Conservation (phyloP, 768 basidiomycete genomes). For the Tubosaeta sp. region DNA sequence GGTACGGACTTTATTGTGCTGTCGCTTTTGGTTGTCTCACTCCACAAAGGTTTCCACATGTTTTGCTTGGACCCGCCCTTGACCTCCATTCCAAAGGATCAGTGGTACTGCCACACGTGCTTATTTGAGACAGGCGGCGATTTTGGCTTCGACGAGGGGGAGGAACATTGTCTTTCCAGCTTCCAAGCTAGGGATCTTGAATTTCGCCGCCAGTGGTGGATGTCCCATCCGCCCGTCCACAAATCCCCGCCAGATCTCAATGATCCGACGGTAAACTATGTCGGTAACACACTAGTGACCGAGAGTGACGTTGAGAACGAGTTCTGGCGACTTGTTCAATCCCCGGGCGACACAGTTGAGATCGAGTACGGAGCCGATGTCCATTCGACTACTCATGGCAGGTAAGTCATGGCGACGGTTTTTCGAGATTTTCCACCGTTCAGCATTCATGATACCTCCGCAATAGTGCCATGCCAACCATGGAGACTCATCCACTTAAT, state of each 20-base stretch:
- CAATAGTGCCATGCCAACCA: constrained; percentile 85
- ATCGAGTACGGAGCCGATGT: constrained; percentile 99
- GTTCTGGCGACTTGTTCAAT: constrained; percentile 96
- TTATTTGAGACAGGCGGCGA: constrained; percentile 89
- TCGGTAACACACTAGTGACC: constrained; percentile 63
- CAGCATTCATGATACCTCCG: constrained; percentile 12
- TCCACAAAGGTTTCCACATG: constrained; percentile 81
- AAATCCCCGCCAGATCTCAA: constrained; percentile 33
- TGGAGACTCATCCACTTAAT: constrained; percentile 89
- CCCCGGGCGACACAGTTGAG: constrained; percentile 86
- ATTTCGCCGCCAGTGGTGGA: constrained; percentile 88
- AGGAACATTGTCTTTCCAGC: constrained; percentile 88
- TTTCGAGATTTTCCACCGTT: constrained; percentile 26
- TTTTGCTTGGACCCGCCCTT: constrained; percentile 95
- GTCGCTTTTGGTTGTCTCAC: constrained; percentile 11
- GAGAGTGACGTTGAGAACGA: constrained; percentile 93
- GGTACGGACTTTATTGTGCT: constrained; percentile 39
- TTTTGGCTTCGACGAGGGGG: constrained; percentile 97
- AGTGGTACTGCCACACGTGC: constrained; percentile 96
- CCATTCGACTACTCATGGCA: constrained; percentile 95
- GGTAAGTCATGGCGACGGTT: constrained; percentile 47
- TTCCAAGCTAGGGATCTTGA: constrained; percentile 90
- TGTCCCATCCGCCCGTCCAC: constrained; percentile 59
- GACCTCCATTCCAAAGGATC: constrained; percentile 78
- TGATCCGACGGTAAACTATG: constrained; percentile 50